Evolutionary conservation across 2,329 filamentous ascomycete species (phyloP), one percentile per base, ranked within the genome.

Genomic region (Raffaelea ambrosiae): DNA sequence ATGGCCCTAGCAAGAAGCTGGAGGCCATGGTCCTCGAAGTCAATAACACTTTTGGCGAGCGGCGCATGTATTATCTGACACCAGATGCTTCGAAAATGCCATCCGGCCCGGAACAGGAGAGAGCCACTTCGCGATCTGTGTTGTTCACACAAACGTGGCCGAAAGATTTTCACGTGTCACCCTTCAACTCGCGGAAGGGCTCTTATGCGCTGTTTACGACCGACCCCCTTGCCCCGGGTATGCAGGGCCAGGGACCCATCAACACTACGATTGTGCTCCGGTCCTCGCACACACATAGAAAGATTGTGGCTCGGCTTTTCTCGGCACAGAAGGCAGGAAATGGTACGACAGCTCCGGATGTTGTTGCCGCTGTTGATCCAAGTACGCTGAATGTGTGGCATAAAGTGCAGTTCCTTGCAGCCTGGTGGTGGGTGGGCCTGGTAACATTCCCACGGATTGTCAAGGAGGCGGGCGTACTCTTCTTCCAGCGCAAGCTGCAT

Each of bases 151-250:
- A 73, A 19, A 65, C 66, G 0, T 86, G 80, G 77, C 62, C 66
- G 5, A 89, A 90, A 55, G 83, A 86, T 54, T 86, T 89, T 53
- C 84, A 88, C 58, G 82, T 88, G 18, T 88, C 83, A 1, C 82
- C 83, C 0, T 89, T 89, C 69, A 89, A 85, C 59, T 77, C 74
- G 5, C 69, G 74, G 26, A 73, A 74, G 46, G 77, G 77, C 3
- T 64, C 64, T 0, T 83, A 80, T 57, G 75, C 70, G 2, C 56
- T 81, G 14, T 55, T 64, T 11, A 69, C 73, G 1, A 62, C 61
- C 49, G 74, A 83, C 54, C 70, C 73, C 3, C 62, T 79, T 11
- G 60, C 55, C 4, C 61, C 64, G 2, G 52, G 53, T 5, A 64
- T 69, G 59, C 56, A 66, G 22, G 64, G 61, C 10, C 61, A 62